Evolutionary conservation across 345 rosid genomes (phyloP).

Genomic region (Gossypium sturtianum): DNA sequence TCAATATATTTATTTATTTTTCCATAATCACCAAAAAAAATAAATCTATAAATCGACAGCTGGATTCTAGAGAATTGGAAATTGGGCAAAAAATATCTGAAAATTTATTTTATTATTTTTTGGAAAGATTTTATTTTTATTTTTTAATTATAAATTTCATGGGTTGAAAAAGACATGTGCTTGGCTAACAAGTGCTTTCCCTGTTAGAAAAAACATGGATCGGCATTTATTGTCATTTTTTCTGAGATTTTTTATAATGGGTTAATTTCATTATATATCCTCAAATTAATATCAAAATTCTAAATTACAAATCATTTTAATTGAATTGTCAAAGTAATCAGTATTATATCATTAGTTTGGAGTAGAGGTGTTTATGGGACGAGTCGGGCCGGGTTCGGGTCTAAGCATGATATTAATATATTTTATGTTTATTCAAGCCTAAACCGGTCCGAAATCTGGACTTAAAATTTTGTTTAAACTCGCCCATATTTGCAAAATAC

Average conservation of each 20-base stretch:
- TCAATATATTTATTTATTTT: background rate
- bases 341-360: too few species aligned
- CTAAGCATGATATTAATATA: too few species aligned
- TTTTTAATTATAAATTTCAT: background rate
- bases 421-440: too few species aligned
- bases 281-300: too few species aligned
- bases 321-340: too few species aligned
- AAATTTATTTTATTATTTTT: background rate
- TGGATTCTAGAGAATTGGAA: background rate
- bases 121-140: background rate
- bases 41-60: background rate
- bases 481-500: fast-evolving
- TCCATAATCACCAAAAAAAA: background rate
- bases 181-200: conserved; percentile 10
- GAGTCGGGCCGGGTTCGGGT: fast-evolving
- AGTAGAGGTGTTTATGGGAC: too few species aligned
- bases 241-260: too few species aligned
- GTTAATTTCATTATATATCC: too few species aligned
- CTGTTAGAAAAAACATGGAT: conserved; percentile 15
- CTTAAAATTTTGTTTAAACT: too few species aligned
- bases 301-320: too few species aligned
- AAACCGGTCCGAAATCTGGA: fast-evolving
- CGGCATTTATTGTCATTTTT: too few species aligned
- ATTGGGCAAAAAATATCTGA: background rate
- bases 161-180: conserved; percentile 24